phyloP scores from a whole-genome alignment of 1,139 yeast species.

The Magnusiomyces tetraspermus region DNA sequence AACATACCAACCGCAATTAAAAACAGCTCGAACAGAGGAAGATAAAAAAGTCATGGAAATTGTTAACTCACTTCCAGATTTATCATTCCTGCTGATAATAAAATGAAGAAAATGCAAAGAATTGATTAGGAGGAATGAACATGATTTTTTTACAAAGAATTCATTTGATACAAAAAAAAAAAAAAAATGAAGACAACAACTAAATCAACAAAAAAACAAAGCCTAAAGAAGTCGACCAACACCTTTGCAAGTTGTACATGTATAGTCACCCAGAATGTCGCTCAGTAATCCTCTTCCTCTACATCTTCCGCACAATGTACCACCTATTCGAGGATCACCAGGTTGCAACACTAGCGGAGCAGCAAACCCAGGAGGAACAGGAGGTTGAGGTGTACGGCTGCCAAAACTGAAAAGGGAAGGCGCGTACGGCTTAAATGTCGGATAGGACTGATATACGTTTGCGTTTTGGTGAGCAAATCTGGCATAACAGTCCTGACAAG shows the following conservation, averaged over 20 bases:
- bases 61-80: constrained; percentile 23
- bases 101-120: too few species aligned
- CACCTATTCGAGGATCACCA: constrained; percentile 82
- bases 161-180: too few species aligned
- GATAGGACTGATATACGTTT: neutral
- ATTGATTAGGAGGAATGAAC: too few species aligned
- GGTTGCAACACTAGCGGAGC: constrained; percentile 26
- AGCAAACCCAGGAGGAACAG: too few species aligned
- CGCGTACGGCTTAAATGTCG: constrained; percentile 10
- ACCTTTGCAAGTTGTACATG: constrained; percentile 47
- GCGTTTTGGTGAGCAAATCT: constrained; percentile 40
- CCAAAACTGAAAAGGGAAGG: too few species aligned
- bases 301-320: constrained; percentile 67
- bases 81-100: constrained; percentile 15
- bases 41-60: constrained; percentile 19
- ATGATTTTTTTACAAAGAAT: too few species aligned
- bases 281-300: constrained; percentile 56
- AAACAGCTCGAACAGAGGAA: constrained; percentile 17
- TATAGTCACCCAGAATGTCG: constrained; percentile 24
- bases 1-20: constrained; percentile 17
- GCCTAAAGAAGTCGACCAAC: constrained; percentile 44
- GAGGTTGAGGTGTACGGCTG: too few species aligned
- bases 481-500: constrained; percentile 68
- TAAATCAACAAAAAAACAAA: neutral
- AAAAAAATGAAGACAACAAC: too few species aligned